Conservation (phyloP, 306 rosid genomes). For the Glycyrrhiza uralensis region DNA sequence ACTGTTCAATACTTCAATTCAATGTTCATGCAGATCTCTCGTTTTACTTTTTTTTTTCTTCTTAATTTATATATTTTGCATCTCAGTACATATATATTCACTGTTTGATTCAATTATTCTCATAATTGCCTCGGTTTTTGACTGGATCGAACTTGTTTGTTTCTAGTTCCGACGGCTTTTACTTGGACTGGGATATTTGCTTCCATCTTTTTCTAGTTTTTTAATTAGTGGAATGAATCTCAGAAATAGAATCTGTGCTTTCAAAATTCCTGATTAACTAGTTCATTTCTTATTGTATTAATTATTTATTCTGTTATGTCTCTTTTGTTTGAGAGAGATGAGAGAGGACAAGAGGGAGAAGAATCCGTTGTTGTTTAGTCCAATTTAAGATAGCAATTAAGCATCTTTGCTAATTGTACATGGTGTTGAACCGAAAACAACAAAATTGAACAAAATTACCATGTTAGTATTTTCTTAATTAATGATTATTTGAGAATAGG, state of each 20-base stretch:
- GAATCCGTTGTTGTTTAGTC: constrained; percentile 1
- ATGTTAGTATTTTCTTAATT: too few relatives aligned
- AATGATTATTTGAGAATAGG: too few relatives aligned
- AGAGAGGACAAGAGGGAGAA: background rate
- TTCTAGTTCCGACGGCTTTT: background rate
- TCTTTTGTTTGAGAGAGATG: background rate
- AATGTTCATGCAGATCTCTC: constrained; percentile 19
- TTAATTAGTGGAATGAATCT: background rate
- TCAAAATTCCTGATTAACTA: background rate
- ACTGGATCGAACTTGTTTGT: constrained; percentile 15
- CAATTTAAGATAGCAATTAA: background rate
- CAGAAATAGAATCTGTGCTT: constrained; percentile 11
- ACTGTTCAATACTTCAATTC: background rate
- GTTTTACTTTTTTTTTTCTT: background rate
- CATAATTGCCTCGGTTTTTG: constrained; percentile 6
- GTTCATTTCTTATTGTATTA: background rate
- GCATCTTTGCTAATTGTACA: background rate
- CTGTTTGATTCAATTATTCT: constrained; percentile 7
- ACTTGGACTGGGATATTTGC: background rate
- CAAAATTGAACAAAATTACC: too few relatives aligned
- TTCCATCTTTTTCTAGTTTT: background rate
- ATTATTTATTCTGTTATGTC: background rate
- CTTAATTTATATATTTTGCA: background rate
- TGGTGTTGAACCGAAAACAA: too few relatives aligned
- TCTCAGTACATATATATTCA: background rate